These are phyloP conservation scores for Thymus quinquecostatus DNA, from an alignment of 257 asterid species.

Conservation along the genomic window DNA sequence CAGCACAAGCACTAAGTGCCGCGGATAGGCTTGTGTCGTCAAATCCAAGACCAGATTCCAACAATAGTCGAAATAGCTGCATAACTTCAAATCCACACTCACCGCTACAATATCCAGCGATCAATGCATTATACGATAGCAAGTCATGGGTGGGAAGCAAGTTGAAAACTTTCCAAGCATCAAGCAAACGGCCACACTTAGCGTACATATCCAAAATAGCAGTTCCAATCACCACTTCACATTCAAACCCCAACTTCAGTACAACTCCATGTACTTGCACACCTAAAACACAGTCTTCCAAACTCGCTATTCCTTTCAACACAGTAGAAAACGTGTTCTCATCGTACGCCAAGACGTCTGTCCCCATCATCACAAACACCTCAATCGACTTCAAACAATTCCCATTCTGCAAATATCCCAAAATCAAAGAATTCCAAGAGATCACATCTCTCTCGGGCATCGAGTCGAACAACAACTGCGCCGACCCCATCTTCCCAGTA, in stretches of 20 bases:
- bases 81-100: background rate
- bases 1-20: background rate
- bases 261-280: no score
- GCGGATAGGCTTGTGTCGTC: background rate
- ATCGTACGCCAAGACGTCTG: no score
- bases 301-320: no score
- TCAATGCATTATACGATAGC: background rate
- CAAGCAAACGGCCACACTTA: background rate
- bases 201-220: background rate
- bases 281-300: no score
- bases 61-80: background rate
- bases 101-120: background rate
- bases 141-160: background rate
- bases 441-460: slow-evolving; percentile 53
- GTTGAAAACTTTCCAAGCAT: background rate
- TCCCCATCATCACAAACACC: no score
- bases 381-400: no score
- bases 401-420: no score
- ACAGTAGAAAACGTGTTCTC: no score
- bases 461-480: slow-evolving; percentile 50
- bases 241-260: no score
- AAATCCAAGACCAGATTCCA: background rate
- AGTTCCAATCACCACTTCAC: no score
- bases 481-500: slow-evolving; percentile 46
- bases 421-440: no score